Evolutionary conservation across 257 asterid species (phyloP), one percentile per base, ranked within the genome.

Genomic region (Salvia splendens): DNA sequence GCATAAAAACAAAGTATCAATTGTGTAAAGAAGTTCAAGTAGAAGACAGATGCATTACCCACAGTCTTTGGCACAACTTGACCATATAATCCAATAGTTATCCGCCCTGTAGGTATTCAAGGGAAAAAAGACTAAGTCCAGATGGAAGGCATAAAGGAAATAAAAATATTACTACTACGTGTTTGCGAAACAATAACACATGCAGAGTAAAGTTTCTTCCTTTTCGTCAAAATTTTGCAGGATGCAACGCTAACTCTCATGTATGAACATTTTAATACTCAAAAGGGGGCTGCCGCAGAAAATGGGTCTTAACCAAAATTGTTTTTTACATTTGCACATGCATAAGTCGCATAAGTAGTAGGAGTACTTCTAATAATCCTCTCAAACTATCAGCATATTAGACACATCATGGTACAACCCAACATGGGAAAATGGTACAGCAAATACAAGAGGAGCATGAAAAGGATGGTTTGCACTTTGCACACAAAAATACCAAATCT

Each of bases 11-110:
- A 28, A 59, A 42, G 11, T 64, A 28, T 67, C 48, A 55, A 42
- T 48, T 30, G 6, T 51, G 47, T 20, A 55, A 20, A 70, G 70
- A 52, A 60, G 17, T 28, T 65, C 52, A 57, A 68, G 56, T 9
- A 52, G 70, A 63, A 73, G 62, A 30, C 8, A 53, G 41, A 62
- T 66, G 65, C 82, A 69, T 67, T 88, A 91, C 98, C 98, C 15
- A 75, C 96, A 60, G 99, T 91, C 86, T 85, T 94, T 66, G 98
- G 99, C 76, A 87, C 93, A 76, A 78, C 93, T 74, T 88, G 79
- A 67, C 97, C 99, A 70, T 87, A 91, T 69, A 94, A 84, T 65
- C 95, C 98, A 62, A 94, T 88, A 8, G 87, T 83, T 69, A 94
- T 91, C 78, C 99, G 80, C 64, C 99, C 99, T 91, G 96, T 67